Conservation (phyloP, 163 green algal species). For the Chlamydomonas reinhardtii region DNA sequence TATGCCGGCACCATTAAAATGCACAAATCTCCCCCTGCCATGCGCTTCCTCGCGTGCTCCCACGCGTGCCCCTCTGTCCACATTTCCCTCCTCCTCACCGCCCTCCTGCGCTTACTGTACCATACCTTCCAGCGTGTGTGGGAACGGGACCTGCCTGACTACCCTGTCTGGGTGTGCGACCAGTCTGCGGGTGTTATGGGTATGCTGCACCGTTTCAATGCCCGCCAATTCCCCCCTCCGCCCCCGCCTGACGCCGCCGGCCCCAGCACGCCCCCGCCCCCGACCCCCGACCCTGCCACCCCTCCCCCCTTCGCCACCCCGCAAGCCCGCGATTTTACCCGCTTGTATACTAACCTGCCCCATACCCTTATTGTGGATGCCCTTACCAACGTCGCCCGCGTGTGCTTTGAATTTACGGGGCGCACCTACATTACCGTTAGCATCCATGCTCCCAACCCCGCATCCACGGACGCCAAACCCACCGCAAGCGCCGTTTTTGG, state of each 20-base stretch:
- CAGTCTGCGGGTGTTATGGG: background rate
- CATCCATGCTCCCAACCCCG: too few species aligned
- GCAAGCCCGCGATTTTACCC: background rate
- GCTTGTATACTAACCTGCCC: background rate
- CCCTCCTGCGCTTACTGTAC: background rate
- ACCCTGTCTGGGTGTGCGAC: background rate
- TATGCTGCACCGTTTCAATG: background rate
- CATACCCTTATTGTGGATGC: background rate
- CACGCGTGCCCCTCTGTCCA: background rate
- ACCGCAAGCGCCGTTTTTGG: too few species aligned
- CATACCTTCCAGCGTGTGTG: background rate
- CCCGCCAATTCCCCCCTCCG: background rate
- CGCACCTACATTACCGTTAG: too few species aligned
- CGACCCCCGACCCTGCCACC: background rate
- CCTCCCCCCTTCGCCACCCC: background rate
- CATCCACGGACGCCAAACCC: too few species aligned
- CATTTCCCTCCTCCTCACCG: background rate
- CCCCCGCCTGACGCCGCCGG: background rate
- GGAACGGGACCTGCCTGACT: background rate
- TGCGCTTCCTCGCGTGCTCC: conserved; percentile 17
- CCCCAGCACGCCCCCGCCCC: too few species aligned
- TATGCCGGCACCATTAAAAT: conserved; percentile 13
- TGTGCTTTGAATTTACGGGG: background rate
- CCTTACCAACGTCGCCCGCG: background rate
- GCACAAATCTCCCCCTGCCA: background rate